Conservation (phyloP, 495 filamentous ascomycete species). For the Bacidia rubella region DNA sequence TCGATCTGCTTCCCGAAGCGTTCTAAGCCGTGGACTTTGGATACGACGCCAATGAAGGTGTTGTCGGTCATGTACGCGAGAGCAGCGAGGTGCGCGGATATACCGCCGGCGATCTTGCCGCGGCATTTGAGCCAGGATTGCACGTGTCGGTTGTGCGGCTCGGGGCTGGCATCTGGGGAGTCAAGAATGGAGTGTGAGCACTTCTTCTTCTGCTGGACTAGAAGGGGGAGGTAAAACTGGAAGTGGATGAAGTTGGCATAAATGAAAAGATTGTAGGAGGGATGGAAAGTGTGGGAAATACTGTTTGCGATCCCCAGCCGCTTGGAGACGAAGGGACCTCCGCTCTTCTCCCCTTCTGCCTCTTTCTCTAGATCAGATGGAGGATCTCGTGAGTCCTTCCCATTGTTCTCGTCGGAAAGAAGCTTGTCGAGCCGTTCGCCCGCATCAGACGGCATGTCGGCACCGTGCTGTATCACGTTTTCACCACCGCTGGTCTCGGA, state of each 20-base stretch:
- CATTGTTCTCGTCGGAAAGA: constrained; percentile 11
- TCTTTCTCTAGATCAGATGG: constrained; percentile 14
- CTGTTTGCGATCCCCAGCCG: constrained; percentile 32
- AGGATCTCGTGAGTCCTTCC: too few species aligned
- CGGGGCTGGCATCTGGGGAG: constrained; percentile 24
- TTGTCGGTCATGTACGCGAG: constrained; percentile 86
- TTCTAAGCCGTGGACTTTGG: constrained; percentile 59
- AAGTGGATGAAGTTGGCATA: background rate
- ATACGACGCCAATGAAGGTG: constrained; percentile 84
- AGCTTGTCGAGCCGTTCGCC: constrained; percentile 21
- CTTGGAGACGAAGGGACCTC: constrained; percentile 31
- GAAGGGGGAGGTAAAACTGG: too few species aligned
- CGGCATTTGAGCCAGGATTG: constrained; percentile 70
- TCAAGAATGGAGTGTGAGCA: too few species aligned
- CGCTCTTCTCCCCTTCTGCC: constrained; percentile 14
- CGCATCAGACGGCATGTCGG: constrained; percentile 40
- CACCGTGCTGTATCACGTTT: constrained; percentile 45
- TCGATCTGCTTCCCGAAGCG: constrained; percentile 31
- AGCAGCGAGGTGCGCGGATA: constrained; percentile 66
- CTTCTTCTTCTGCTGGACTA: too few species aligned
- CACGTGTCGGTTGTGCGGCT: constrained; percentile 52
- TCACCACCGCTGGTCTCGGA: constrained; percentile 52
- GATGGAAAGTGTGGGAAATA: constrained; percentile 17
- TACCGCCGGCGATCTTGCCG: constrained; percentile 63
- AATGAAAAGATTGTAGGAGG: background rate